Evolutionary conservation across 2,329 filamentous ascomycete species (phyloP).

Genomic region (Penicillium sp.): DNA sequence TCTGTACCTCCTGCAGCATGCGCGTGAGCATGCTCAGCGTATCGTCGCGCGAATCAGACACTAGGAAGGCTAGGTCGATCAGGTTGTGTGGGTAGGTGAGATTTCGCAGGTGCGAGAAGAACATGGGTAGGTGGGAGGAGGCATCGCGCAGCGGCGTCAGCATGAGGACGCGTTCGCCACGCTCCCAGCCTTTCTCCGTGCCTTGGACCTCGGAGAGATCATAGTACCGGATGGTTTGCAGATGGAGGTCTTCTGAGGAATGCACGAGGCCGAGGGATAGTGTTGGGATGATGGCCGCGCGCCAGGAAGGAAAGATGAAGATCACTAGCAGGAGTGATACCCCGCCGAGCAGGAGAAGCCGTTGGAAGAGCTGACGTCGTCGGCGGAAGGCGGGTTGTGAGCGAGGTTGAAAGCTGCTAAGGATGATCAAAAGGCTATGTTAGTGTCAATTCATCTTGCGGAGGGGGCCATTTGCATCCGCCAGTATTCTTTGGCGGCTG

Average conservation of each 20-base stretch:
- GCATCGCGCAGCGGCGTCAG: slow-evolving; percentile 95
- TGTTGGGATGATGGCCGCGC: slow-evolving; percentile 63
- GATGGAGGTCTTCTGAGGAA: slow-evolving; percentile 69
- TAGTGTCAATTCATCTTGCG: background rate
- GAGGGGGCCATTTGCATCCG: background rate
- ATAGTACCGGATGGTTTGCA: slow-evolving; percentile 96
- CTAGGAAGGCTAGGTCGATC: slow-evolving; percentile 93
- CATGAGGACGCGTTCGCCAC: slow-evolving; percentile 90
- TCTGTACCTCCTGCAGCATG: slow-evolving; percentile 78
- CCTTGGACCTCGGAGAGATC: slow-evolving; percentile 91
- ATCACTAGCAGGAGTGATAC: slow-evolving; percentile 66
- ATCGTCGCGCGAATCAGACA: slow-evolving; percentile 94
- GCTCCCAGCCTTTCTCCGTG: slow-evolving; percentile 90
- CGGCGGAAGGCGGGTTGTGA: slow-evolving; percentile 73
- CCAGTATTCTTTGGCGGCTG: slow-evolving; percentile 3
- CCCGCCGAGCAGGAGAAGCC: slow-evolving; percentile 63
- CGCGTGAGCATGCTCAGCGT: slow-evolving; percentile 77
- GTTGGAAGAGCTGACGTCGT: slow-evolving; percentile 71
- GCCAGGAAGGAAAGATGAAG: slow-evolving; percentile 74
- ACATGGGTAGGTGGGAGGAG: slow-evolving; percentile 90
- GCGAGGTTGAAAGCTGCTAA: slow-evolving; percentile 77
- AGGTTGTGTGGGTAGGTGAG: slow-evolving; percentile 96
- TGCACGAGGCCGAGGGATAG: slow-evolving; percentile 72
- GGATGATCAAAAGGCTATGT: background rate
- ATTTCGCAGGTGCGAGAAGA: slow-evolving; percentile 96